Evolutionary conservation across 345 rosid genomes (phyloP), one percentile per base, ranked within the genome.

Genomic region (Populus euphratica): DNA sequence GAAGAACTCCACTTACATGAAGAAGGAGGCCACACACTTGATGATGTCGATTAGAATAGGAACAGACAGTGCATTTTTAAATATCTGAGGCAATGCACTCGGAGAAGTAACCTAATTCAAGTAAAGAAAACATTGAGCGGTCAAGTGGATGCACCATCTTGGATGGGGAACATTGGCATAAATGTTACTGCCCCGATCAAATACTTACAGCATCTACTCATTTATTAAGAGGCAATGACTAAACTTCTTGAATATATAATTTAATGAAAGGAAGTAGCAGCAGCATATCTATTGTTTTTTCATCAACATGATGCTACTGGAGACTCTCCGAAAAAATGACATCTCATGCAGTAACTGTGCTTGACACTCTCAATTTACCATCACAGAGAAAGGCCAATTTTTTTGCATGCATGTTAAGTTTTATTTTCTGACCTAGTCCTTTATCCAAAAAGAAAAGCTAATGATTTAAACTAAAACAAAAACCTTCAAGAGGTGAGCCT

Each of bases 401-500:
- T n/a, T 56, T 3, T 56, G 63, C 63, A n/a, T 56, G 63, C 27
- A 9, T n/a, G 63, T 56, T n/a, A 56, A n/a, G 5, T 9, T 56
- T n/a, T 56, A 0, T 56, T 56, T 56, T 9, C 63, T 5, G 29
- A 56, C 29, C 63, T n/a, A 3, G 14, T 56, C 14, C 14, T n/a
- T 56, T 8, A n/a, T 56, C 29, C 63, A 21, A n/a, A 23, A n/a
- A n/a, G 27, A 56, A 56, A n/a, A n/a, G 29, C 14, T n/a, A 41
- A 38, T 35, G 9, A 59, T 68, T 79, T 64, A 20, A 80, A 35
- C 23, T 35, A 10, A 8, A 76, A 35, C 65, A 47, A 76, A 75
- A 72, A 93, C 99, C 99, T 92, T 93, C 80, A 93, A 82, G 74
- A 96, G 83, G n/a, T 61, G 83, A 82, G 87, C 80, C 84, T 92